A percentile compares a stretch with the other conserved stretches of the same genome.
Evolutionary conservation across 306 rosid genomes (phyloP).

Genomic region (Vigna mungo): DNA sequence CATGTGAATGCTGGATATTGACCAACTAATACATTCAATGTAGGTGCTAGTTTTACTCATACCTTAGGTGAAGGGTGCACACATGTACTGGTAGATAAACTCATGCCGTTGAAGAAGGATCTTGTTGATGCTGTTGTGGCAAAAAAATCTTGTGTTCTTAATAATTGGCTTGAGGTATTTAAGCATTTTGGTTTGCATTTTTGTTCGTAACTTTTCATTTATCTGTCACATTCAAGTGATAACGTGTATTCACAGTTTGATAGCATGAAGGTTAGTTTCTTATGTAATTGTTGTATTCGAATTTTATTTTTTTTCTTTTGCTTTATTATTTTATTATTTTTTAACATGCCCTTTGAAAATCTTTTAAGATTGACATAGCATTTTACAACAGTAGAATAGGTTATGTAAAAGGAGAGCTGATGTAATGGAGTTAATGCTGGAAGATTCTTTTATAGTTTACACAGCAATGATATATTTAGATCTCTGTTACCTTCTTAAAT

Average conservation of each 20-base stretch:
- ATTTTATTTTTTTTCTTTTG: constrained; percentile 1
- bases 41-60: constrained; percentile 70
- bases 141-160: constrained; percentile 65
- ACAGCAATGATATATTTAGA: constrained; percentile 20
- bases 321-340: constrained; percentile 22
- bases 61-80: constrained; percentile 74
- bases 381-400: constrained; percentile 17
- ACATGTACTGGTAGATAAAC: constrained; percentile 84
- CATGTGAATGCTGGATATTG: constrained; percentile 20
- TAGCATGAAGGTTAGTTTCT: constrained; percentile 25
- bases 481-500: constrained; percentile 1
- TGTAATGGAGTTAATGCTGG: background rate
- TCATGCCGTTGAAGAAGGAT: constrained; percentile 66
- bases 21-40: constrained; percentile 40
- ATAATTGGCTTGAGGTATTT: constrained; percentile 85
- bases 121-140: constrained; percentile 75
- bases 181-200: constrained; percentile 41
- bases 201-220: constrained; percentile 28
- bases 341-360: constrained; percentile 3
- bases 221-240: constrained; percentile 24
- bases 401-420: constrained; percentile 20
- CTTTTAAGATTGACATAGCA: constrained; percentile 8
- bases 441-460: constrained; percentile 19
- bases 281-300: constrained; percentile 13
- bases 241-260: constrained; percentile 25